Base-by-base conservation (phyloP, 805 yeast genomes). In the Ogataea methanolica region DNA sequence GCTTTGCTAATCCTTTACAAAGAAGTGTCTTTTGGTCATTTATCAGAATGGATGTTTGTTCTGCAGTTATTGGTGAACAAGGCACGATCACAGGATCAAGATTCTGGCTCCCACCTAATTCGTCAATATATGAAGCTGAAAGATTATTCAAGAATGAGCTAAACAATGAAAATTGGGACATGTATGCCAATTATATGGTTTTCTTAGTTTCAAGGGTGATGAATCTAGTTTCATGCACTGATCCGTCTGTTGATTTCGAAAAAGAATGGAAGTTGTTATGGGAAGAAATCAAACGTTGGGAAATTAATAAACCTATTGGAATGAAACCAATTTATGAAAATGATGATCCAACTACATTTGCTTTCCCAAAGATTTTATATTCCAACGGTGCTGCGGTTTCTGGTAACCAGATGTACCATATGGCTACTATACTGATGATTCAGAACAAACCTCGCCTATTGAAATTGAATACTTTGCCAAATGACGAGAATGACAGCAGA, bases 11-110 rank as follows among this genome's bases (percentile, higher is more conserved):
- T 5, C 57, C 58, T 14, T 58, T 68, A 37, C 68, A 69, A 38
- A 55, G 72, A 44, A 69, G 71, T 1, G 50, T 71, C 22, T 72
- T 72, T 50, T 72, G 75, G 75, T 67, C 70, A 46, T 68, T 70
- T 54, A 71, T 72, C 2, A 57, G 76, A 35, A 71, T 70, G 73
- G 76, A 72, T 52, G 68, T 71, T 21, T 63, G 66, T 50, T 63
- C 69, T 31, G 71, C 71, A 2, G 66, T 70, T 17, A 66, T 71
- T 41, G 71, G 68, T 16, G 74, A 71, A 42, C 65, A 68, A 44
- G 54, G 62, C 2, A 70, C 76, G 1, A 63, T 68, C 47, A 63
- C 70, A 16, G 65, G 61, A 8, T 59, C 66, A 12, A 63, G 58
- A 33, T 54, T 56, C 41, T 72, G 73, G 75, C 49, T 71, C 9